These are phyloP conservation scores for Cyberlindnera galapagoensis DNA, from an alignment of 805 yeast genomes.

Conservation along the genomic window DNA sequence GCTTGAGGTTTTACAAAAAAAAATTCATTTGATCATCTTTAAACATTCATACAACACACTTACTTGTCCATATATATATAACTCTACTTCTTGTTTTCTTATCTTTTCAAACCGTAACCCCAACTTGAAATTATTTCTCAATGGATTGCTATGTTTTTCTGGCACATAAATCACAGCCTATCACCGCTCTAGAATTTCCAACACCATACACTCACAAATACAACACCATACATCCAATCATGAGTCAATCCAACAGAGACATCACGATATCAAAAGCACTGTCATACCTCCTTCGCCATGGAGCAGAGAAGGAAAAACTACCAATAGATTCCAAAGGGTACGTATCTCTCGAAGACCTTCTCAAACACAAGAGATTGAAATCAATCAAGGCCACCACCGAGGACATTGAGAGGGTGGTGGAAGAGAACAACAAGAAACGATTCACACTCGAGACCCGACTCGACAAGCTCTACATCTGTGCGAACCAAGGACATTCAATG, in stretches of 20 bases:
- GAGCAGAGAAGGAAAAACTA: constrained; percentile 64
- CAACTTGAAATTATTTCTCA: too few relatives aligned
- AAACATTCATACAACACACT: too few relatives aligned
- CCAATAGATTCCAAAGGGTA: constrained; percentile 64
- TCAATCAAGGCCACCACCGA: constrained; percentile 45
- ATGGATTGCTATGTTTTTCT: too few relatives aligned
- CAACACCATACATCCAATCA: neutral
- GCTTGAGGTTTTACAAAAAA: too few relatives aligned
- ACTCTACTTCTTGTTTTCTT: too few relatives aligned
- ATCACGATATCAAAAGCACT: constrained; percentile 63
- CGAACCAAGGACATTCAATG: constrained; percentile 90
- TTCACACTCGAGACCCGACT: constrained; percentile 39
- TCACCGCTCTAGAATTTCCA: too few relatives aligned
- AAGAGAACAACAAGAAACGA: constrained; percentile 62
- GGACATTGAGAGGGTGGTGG: constrained; percentile 58
- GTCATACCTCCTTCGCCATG: constrained; percentile 79
- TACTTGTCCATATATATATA: too few relatives aligned
- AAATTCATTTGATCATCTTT: too few relatives aligned
- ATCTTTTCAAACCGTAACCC: too few relatives aligned
- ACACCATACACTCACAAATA: neutral
- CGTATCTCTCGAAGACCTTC: constrained; percentile 44
- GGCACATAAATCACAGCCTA: too few relatives aligned
- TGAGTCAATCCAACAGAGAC: constrained; percentile 39
- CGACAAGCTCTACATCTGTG: constrained; percentile 49
- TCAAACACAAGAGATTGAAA: constrained; percentile 53